Conservation (phyloP, 306 rosid genomes). For the Canavalia ensiformis region DNA sequence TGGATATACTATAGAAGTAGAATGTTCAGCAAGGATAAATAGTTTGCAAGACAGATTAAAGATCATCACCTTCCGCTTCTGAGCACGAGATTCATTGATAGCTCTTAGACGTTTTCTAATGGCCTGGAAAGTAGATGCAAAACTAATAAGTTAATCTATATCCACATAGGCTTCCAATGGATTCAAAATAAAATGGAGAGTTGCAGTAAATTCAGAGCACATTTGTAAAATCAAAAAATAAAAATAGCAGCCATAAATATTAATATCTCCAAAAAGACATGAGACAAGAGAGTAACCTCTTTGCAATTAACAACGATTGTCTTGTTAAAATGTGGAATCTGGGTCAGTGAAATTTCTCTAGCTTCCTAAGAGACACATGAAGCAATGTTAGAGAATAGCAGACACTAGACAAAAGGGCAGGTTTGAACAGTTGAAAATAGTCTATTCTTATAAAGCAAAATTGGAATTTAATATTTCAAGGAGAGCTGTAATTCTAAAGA, state of each 20-base stretch:
- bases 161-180: constrained; percentile 17
- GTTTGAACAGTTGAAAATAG: constrained; percentile 1
- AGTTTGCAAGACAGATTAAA: constrained; percentile 29
- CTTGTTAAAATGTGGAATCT: constrained; percentile 69
- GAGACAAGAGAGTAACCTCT: constrained; percentile 69
- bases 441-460: neutral
- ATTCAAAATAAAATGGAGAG: constrained; percentile 18
- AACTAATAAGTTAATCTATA: constrained; percentile 37
- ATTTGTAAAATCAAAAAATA: constrained; percentile 30
- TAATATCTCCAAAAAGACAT: constrained; percentile 33
- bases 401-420: constrained; percentile 33
- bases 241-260: neutral
- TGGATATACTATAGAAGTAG: constrained; percentile 14
- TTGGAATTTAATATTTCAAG: neutral
- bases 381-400: constrained; percentile 48
- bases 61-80: constrained; percentile 86
- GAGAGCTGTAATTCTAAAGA: constrained; percentile 8
- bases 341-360: constrained; percentile 77
- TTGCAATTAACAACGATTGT: constrained; percentile 71
- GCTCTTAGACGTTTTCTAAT: constrained; percentile 87
- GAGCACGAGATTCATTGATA: constrained; percentile 95
- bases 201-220: constrained; percentile 27
- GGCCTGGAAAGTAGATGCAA: constrained; percentile 69
- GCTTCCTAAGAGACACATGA: constrained; percentile 73
- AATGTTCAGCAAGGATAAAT: constrained; percentile 28